Conservation (phyloP, 306 rosid species). For the Mimosa bimucronata region DNA sequence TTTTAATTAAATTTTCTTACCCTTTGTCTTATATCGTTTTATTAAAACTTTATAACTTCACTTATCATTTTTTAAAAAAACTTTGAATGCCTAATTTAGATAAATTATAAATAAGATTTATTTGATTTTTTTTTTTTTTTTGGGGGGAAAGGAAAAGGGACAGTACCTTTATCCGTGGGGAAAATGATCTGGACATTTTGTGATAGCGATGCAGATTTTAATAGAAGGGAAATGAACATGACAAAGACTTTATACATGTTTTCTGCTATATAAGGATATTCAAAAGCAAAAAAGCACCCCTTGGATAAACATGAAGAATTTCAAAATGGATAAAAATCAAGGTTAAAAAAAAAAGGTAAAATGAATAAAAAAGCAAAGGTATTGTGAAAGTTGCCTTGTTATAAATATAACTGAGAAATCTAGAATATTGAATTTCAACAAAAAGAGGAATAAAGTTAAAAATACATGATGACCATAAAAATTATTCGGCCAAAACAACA, state of each 20-base stretch:
- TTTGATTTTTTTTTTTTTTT: not conserved
- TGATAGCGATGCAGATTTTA: not conserved
- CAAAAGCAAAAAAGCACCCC: not conserved
- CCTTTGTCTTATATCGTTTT: too few species aligned
- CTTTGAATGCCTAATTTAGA: not conserved
- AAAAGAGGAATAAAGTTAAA: not conserved
- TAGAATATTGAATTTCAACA: not conserved
- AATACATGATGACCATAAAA: not conserved
- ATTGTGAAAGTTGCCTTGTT: not conserved
- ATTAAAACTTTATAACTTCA: too few species aligned
- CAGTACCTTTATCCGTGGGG: not conserved
- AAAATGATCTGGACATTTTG: not conserved
- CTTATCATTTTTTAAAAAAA: too few species aligned
- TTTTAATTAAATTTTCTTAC: too few species aligned
- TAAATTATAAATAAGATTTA: not conserved
- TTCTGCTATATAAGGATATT: not conserved
- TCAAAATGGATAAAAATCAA: not conserved
- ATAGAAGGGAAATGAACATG: not conserved
- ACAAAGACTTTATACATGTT: not conserved
- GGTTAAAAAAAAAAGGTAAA: not conserved
- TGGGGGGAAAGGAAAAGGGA: not conserved
- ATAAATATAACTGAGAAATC: not conserved
- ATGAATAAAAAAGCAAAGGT: not conserved
- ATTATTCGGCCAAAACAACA: not conserved
- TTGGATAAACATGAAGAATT: slow-evolving; percentile 7